Base-by-base conservation (phyloP, 1,284 basidiomycete genomes). In the Pascua sp. region DNA sequence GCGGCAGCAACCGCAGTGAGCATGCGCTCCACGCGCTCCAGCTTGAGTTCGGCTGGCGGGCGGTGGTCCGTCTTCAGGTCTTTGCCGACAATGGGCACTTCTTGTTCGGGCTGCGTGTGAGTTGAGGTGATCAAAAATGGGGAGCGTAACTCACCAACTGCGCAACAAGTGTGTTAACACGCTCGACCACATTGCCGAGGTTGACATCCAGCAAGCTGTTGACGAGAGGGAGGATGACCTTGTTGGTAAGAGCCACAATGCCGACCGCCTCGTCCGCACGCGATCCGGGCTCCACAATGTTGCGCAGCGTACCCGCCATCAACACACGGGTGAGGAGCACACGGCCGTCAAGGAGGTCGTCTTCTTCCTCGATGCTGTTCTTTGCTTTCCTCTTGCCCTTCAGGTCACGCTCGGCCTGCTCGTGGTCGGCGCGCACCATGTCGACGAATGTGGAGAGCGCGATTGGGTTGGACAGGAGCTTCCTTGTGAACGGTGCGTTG, bases 1-100 rank as follows among this genome's bases (percentile, higher is more conserved):
- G 88, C 84, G 40, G 92, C 81, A 61, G 88, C 86, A 9, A 90
- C 81, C 4, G 88, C 88, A 60, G 86, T 82, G 51, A 95, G 75
- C 59, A 79, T 83, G 12, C 81, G 78, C 75, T 96, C 92, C 42
- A 91, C 78, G n/a, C 80, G 78, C 58, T 89, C 87, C 8, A 95
- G 81, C 67, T 86, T 84, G 13, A 84, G 60, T 68, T 91, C 88
- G 8, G 81, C 81, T 0, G 80, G 69, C 3, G 86, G 83, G 69
- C 84, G 86, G 73, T 93, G 86, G 70, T 93, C 77, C 5, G 68
- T 70, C 61, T 72, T 67, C n/a, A 71, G 58, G 17, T 71, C 65
- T 60, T 77, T 76, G 49, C 63, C 64, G 15, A 65, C 55, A 11
- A 63, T 55, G 1, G 61, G 55, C 11, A 61, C 60, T 42, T 67